A percentile compares a stretch with the other conserved stretches of the same genome.
phyloP scores from a whole-genome alignment of 2,329 filamentous ascomycete genomes.

The Emmonsiellopsis sp. region DNA sequence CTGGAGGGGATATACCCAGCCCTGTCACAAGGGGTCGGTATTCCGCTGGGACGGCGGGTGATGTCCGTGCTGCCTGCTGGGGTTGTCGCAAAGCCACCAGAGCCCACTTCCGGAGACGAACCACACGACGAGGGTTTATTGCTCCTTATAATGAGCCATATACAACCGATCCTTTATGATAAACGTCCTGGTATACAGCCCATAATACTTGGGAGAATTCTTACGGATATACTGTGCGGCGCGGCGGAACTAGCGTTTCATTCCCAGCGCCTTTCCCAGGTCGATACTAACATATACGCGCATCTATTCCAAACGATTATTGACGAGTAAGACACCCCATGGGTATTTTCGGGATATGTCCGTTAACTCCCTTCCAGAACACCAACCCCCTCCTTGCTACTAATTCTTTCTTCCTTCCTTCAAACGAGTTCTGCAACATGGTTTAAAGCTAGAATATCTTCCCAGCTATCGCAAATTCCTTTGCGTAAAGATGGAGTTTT shows the following conservation, averaged over 20 bases:
- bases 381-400: conserved; percentile 25
- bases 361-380: conserved; percentile 19
- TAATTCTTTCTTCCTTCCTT: conserved; percentile 30
- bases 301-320: conserved; percentile 22
- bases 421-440: conserved; percentile 27
- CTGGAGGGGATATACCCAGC: conserved; percentile 38
- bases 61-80: conserved; percentile 35
- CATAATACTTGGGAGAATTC: conserved; percentile 29
- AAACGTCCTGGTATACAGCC: conserved; percentile 27
- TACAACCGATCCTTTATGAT: conserved; percentile 26
- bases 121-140: conserved; percentile 23
- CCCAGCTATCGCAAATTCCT: conserved; percentile 29
- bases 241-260: conserved; percentile 31
- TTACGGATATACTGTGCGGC: conserved; percentile 34
- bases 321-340: conserved; percentile 21
- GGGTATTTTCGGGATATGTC: background rate
- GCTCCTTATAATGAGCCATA: conserved; percentile 18
- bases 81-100: conserved; percentile 30
- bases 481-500: conserved; percentile 32
- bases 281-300: conserved; percentile 15
- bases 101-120: conserved; percentile 11
- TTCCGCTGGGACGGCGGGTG: conserved; percentile 35
- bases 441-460: conserved; percentile 31
- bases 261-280: conserved; percentile 14
- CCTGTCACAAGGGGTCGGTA: conserved; percentile 33